Base-by-base conservation (phyloP, 495 filamentous ascomycete genomes). In the Daldinia childiae region DNA sequence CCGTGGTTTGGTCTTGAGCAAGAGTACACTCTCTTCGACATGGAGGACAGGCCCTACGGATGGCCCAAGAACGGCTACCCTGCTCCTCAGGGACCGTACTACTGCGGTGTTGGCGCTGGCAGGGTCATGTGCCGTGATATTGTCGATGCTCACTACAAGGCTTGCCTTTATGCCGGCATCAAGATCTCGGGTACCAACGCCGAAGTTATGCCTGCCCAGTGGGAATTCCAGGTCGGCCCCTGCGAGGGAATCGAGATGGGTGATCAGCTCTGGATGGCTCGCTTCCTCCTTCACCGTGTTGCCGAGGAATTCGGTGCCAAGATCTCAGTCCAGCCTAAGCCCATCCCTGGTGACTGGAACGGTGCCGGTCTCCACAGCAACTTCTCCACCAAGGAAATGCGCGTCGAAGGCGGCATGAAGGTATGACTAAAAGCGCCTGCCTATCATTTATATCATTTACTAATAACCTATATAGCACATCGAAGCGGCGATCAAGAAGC, bases 1-100 rank as follows among this genome's bases (percentile, higher is more conserved):
- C 94, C 94, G 77, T 98, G 94, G 95, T 99, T 98, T 82, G 95
- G 95, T 86, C 90, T 99, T 17, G 95, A 99, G 87, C 95, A 99
- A 79, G 96, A 98, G 80, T 85, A 97, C 85, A 97, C 94, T 43
- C 89, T 97, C 48, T 93, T 98, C 75, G 95, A 94, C 78, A 85
- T 89, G 73, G 87, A 88, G 75, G 92, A 92, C 78, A 90, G 92
- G 82, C 95, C 95, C 26, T 94, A 95, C 78, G 95, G 95, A 81
- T 99, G 95, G 95, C 95, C 95, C 79, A 89, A 88, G 85, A 91
- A 91, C 77, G 96, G 96, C 83, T 99, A 90, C 92, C 95, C 95
- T 65, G 95, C 93, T 82, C 92, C 82, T 54, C 96, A 99, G 84
- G 95, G 95, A 70, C 94, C 94, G 59, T 99, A 99, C 90, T 99